Evolutionary conservation across 805 yeast genomes (phyloP).

Genomic region (Kodamaea neixiangensis): DNA sequence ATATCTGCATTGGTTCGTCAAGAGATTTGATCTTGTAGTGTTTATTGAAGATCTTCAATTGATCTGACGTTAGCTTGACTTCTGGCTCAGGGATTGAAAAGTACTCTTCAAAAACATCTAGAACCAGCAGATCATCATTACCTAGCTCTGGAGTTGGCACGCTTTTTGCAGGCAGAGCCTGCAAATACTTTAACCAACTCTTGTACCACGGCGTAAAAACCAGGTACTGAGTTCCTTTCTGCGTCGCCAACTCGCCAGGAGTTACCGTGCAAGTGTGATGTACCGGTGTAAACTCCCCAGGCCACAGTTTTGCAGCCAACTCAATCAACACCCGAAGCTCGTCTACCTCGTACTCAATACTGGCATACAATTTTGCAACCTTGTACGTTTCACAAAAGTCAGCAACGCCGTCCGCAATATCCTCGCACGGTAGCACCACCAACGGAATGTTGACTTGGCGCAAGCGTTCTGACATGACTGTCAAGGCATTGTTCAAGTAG

Average conservation of each 20-base stretch:
- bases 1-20: constrained; percentile 28
- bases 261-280: constrained; percentile 46
- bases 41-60: constrained; percentile 21
- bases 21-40: constrained; percentile 35
- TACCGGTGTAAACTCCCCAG: constrained; percentile 23
- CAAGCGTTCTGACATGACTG: constrained; percentile 30
- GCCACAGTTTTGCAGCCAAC: constrained; percentile 14
- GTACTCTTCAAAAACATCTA: background rate
- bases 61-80: constrained; percentile 11
- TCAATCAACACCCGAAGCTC: constrained; percentile 36
- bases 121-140: background rate
- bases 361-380: constrained; percentile 32
- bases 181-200: constrained; percentile 36
- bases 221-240: constrained; percentile 40
- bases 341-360: constrained; percentile 47
- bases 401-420: constrained; percentile 24
- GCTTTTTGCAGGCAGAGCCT: constrained; percentile 12
- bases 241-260: constrained; percentile 38
- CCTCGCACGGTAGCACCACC: constrained; percentile 37
- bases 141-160: background rate
- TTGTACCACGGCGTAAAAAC: constrained; percentile 49
- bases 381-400: constrained; percentile 27
- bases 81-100: background rate
- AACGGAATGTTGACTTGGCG: constrained; percentile 39
- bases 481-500: constrained; percentile 37